These are phyloP conservation scores for Apiospora rasikravindrae DNA, from an alignment of 2,329 filamentous ascomycete species.

Conservation along the genomic window DNA sequence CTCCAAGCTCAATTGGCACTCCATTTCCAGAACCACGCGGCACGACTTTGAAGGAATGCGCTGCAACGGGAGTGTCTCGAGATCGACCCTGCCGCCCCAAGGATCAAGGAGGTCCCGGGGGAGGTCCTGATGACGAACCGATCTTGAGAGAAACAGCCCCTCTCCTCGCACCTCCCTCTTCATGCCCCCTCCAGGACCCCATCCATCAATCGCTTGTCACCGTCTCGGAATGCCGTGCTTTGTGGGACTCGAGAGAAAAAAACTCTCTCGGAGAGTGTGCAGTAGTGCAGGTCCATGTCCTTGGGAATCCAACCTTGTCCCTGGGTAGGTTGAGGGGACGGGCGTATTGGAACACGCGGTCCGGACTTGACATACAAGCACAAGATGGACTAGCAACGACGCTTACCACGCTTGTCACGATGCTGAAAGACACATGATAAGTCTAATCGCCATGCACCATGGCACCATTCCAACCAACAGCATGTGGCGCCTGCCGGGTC, in stretches of 20 bases:
- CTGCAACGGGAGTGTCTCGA: constrained; percentile 8
- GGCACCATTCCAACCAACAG: constrained; percentile 10
- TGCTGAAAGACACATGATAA: constrained; percentile 12
- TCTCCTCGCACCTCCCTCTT: neutral
- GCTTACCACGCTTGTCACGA: constrained; percentile 14
- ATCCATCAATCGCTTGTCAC: constrained; percentile 7
- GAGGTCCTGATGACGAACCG: neutral
- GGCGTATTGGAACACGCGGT: constrained; percentile 12
- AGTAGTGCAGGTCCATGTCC: constrained; percentile 4
- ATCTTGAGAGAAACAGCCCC: neutral
- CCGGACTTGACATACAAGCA: neutral
- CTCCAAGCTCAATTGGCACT: constrained; percentile 5
- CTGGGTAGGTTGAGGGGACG: neutral
- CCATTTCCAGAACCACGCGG: neutral
- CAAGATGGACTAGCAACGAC: constrained; percentile 12
- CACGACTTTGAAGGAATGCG: neutral
- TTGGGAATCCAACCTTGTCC: constrained; percentile 10
- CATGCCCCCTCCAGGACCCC: neutral
- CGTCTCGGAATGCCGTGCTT: constrained; percentile 13
- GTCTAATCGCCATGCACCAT: constrained; percentile 8
- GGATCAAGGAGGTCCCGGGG: neutral
- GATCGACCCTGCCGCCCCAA: neutral
- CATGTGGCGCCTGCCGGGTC: constrained; percentile 14
- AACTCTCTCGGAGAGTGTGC: neutral
- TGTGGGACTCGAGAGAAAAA: constrained; percentile 6